These are phyloP conservation scores for Cyberlindnera mrakii DNA, from an alignment of 805 yeast genomes.

Conservation along the genomic window DNA sequence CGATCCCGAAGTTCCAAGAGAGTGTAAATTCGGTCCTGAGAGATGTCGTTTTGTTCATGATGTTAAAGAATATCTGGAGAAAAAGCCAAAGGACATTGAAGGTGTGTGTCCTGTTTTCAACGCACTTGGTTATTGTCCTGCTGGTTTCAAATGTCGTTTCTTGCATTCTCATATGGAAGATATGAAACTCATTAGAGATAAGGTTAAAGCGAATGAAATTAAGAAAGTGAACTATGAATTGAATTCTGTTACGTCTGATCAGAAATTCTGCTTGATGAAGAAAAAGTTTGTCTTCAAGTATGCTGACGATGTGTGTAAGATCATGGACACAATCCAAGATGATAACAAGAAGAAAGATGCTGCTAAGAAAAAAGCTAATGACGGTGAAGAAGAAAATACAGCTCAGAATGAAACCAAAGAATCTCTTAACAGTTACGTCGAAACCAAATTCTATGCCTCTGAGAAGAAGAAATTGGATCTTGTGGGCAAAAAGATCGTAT, in stretches of 20 bases:
- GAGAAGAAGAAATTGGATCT: constrained; percentile 78
- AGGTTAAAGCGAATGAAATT: constrained; percentile 31
- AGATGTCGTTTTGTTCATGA: constrained; percentile 78
- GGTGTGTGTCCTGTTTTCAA: constrained; percentile 81
- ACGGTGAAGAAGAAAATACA: constrained; percentile 8
- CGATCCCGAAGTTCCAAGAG: constrained; percentile 41
- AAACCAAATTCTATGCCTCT: constrained; percentile 67
- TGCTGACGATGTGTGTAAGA: constrained; percentile 53
- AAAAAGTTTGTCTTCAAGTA: constrained; percentile 53
- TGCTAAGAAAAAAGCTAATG: constrained; percentile 25
- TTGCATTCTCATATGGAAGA: constrained; percentile 61
- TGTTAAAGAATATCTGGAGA: constrained; percentile 50
- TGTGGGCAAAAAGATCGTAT: constrained; percentile 72
- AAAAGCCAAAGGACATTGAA: constrained; percentile 66
- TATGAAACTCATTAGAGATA: constrained; percentile 36
- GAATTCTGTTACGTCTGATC: constrained; percentile 49
- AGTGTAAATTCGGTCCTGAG: constrained; percentile 62
- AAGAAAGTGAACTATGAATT: constrained; percentile 45
- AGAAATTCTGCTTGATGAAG: constrained; percentile 32
- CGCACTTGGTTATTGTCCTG: constrained; percentile 84
- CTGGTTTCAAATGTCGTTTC: constrained; percentile 92
- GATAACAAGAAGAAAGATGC: constrained; percentile 31
- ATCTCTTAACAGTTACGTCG: constrained; percentile 51
- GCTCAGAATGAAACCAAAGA: constrained; percentile 25
- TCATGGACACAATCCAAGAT: constrained; percentile 52